Conservation (phyloP, 2,329 filamentous ascomycete genomes). For the Parastagonospora avenae region DNA sequence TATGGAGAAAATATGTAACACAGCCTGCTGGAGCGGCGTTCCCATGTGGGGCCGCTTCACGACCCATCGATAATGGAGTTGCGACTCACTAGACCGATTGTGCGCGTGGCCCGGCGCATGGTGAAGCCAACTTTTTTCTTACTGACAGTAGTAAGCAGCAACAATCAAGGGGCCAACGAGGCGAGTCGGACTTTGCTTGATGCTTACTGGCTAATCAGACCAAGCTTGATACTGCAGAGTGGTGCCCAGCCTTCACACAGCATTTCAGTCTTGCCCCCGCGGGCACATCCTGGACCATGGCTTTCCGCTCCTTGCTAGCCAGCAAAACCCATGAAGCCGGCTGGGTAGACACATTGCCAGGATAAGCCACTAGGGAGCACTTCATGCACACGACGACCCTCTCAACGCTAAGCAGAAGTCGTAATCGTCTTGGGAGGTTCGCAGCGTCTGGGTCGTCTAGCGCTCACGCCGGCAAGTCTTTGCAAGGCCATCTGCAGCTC, state of each 20-base stretch:
- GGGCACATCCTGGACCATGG: conserved; percentile 26
- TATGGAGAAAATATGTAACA: conserved; percentile 24
- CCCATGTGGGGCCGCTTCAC: conserved; percentile 35
- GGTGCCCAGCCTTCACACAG: conserved; percentile 28
- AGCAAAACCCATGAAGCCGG: conserved; percentile 25
- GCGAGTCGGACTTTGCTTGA: conserved; percentile 29
- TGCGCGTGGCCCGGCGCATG: conserved; percentile 30
- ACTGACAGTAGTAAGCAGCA: conserved; percentile 33
- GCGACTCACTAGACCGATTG: conserved; percentile 29
- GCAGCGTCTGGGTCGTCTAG: conserved; percentile 34
- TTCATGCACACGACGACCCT: conserved; percentile 30
- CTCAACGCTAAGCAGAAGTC: conserved; percentile 26
- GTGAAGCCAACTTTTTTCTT: conserved; percentile 29
- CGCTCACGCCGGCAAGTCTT: conserved; percentile 37
- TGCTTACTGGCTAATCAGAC: conserved; percentile 26
- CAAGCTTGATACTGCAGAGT: conserved; percentile 19
- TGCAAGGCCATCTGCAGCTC: conserved; percentile 36
- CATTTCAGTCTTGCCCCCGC: conserved; percentile 28
- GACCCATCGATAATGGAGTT: conserved; percentile 26
- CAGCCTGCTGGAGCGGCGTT: conserved; percentile 20
- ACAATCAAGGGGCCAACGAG: conserved; percentile 24
- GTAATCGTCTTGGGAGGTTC: conserved; percentile 35
- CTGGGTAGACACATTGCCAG: conserved; percentile 19
- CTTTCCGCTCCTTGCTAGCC: conserved; percentile 19
- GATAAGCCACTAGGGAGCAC: conserved; percentile 27